phyloP scores from a whole-genome alignment of 352 stramenopile species.

The Pythium volutum region DNA sequence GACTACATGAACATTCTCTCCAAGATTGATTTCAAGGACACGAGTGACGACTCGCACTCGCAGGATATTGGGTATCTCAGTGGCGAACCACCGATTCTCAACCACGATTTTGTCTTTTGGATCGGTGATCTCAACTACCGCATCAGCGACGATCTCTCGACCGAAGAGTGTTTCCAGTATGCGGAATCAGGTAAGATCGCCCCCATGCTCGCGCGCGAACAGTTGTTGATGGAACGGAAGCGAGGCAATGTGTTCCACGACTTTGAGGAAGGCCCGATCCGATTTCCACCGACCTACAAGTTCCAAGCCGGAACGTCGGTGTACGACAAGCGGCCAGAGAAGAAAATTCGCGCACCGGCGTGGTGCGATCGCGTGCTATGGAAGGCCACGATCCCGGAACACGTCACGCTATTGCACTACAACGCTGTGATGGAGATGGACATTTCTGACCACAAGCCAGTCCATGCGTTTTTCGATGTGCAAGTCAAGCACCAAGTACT shows the following conservation, averaged over 20 bases:
- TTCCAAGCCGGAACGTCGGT: conserved; percentile 94
- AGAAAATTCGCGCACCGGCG: conserved; percentile 97
- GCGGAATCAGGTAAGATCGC: conserved; percentile 40
- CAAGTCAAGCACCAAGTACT: conserved; percentile 92
- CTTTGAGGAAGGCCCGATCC: conserved; percentile 90
- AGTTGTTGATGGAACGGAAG: conserved; percentile 69
- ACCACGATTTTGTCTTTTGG: conserved; percentile 99
- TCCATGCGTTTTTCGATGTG: conserved; percentile 91
- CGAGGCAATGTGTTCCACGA: conserved; percentile 78
- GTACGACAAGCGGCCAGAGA: conserved; percentile 98
- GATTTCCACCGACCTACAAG: conserved; percentile 97
- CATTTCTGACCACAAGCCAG: conserved; percentile 98
- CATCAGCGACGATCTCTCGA: conserved; percentile 74
- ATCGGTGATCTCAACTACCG: conserved; percentile 92
- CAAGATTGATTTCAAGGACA: conserved; percentile 93
- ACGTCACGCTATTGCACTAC: conserved; percentile 85
- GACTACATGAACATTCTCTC: conserved; percentile 98
- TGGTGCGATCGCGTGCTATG: conserved; percentile 93
- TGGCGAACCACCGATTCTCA: conserved; percentile 79
- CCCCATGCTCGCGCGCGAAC: conserved; percentile 46
- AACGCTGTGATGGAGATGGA: conserved; percentile 85
- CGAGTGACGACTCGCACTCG: conserved; percentile 18
- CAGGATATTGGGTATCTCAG: conserved; percentile 39
- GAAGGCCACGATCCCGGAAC: conserved; percentile 49
- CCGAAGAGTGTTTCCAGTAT: conserved; percentile 71